phyloP scores from a whole-genome alignment of 73 alveolate genomes.

The Symbiodinium pilosum region DNA sequence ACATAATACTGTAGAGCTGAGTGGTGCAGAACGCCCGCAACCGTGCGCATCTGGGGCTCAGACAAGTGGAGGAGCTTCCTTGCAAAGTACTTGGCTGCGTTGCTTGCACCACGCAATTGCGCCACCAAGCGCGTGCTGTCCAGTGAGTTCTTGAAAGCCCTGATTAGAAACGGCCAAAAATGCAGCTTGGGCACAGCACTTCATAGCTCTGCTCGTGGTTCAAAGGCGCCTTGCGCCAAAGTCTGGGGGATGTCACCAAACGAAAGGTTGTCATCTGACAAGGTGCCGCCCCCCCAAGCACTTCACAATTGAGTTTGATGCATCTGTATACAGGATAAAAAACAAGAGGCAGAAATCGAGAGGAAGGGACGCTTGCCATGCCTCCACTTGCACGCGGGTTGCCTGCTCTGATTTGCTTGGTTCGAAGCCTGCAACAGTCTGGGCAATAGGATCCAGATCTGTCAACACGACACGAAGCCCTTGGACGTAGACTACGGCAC shows the following conservation, averaged over 20 bases:
- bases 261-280: neutral
- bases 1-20: too few species aligned
- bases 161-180: neutral
- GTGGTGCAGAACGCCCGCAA: too few species aligned
- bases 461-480: too few species aligned
- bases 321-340: too few species aligned
- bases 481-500: neutral
- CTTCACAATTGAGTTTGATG: too few species aligned
- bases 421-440: neutral
- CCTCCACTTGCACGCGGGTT: conserved; percentile 61
- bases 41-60: neutral
- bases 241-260: too few species aligned
- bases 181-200: conserved; percentile 14
- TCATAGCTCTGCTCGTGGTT: conserved; percentile 75
- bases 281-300: neutral
- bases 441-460: too few species aligned
- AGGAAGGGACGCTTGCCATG: neutral
- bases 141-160: too few species aligned
- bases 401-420: conserved; percentile 62
- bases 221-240: neutral
- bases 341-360: neutral
- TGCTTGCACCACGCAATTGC: too few species aligned
- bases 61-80: neutral
- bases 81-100: neutral
- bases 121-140: too few species aligned